Percentiles rank a stretch among this genome's conserved stretches.
Evolutionary conservation across 805 yeast species (phyloP).

Genomic region (Metschnikowia similis): DNA sequence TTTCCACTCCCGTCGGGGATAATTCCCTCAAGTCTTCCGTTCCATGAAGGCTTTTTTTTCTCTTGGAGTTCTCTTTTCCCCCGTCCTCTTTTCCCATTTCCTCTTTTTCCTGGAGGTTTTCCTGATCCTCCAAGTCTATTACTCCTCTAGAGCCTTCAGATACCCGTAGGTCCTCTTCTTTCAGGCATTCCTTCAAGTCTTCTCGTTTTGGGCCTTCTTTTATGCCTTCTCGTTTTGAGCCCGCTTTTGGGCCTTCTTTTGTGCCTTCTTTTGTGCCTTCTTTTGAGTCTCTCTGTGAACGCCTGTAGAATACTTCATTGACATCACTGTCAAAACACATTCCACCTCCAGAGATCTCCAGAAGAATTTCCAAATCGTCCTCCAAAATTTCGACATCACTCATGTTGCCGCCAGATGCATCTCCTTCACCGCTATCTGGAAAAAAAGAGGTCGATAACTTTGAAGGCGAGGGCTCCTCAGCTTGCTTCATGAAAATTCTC

Average conservation of each 20-base stretch:
- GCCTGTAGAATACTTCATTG: not conserved
- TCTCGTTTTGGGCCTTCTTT: no score
- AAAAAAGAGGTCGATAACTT: not conserved
- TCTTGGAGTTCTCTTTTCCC: not conserved
- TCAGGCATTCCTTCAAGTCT: no score
- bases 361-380: slow-evolving; percentile 9
- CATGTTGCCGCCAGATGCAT: not conserved
- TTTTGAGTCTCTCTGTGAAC: not conserved
- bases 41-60: not conserved
- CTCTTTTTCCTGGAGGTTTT: not conserved
- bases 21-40: not conserved
- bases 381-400: slow-evolving; percentile 12
- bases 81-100: not conserved
- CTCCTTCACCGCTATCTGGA: not conserved
- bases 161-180: not conserved
- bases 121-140: no score
- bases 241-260: not conserved
- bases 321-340: not conserved
- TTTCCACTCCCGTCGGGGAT: not conserved
- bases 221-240: no score
- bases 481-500: slow-evolving; percentile 8
- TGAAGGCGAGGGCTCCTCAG: slow-evolving; percentile 4
- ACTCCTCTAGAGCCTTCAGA: not conserved
- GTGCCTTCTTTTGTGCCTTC: not conserved
- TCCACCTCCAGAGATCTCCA: slow-evolving; percentile 4